Conservation (phyloP, 805 yeast species). For the Wickerhamomyces canadensis region DNA sequence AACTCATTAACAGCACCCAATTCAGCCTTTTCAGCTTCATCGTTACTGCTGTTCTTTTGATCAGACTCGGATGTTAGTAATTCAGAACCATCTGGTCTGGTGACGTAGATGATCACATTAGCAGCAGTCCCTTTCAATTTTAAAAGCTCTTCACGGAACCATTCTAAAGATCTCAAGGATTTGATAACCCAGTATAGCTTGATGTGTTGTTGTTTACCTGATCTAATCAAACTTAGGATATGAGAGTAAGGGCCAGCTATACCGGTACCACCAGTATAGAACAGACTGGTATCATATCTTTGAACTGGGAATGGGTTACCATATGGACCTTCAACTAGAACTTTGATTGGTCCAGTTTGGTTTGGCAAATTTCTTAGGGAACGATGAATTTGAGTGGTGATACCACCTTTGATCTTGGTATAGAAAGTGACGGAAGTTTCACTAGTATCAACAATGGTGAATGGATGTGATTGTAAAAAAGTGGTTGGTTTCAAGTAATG, state of each 20-base stretch:
- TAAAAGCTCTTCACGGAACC: conserved; percentile 44
- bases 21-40: conserved; percentile 4
- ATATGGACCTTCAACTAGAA: conserved; percentile 62
- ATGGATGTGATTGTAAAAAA: conserved; percentile 73
- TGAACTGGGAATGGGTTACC: conserved; percentile 37
- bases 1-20: conserved; percentile 2
- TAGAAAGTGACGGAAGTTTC: conserved; percentile 36
- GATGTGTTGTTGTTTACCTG: conserved; percentile 24
- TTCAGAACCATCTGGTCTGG: conserved; percentile 12
- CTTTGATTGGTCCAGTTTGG: conserved; percentile 22
- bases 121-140: conserved; percentile 19
- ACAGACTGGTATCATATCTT: conserved; percentile 33
- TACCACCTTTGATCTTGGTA: conserved; percentile 52
- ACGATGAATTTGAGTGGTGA: conserved; percentile 27
- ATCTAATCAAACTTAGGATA: conserved; percentile 23
- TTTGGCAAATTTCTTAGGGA: conserved; percentile 23
- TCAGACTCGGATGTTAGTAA: conserved; percentile 6
- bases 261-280: conserved; percentile 50
- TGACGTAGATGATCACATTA: conserved; percentile 16
- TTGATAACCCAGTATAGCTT: conserved; percentile 64
- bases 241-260: conserved; percentile 44
- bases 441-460: conserved; percentile 46
- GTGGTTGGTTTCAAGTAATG: conserved; percentile 45
- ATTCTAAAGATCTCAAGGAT: conserved; percentile 42
- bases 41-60: conserved; percentile 3